Evolutionary conservation across 2,329 filamentous ascomycete genomes (phyloP).

Genomic region (Chrysoporthe austroafricana): DNA sequence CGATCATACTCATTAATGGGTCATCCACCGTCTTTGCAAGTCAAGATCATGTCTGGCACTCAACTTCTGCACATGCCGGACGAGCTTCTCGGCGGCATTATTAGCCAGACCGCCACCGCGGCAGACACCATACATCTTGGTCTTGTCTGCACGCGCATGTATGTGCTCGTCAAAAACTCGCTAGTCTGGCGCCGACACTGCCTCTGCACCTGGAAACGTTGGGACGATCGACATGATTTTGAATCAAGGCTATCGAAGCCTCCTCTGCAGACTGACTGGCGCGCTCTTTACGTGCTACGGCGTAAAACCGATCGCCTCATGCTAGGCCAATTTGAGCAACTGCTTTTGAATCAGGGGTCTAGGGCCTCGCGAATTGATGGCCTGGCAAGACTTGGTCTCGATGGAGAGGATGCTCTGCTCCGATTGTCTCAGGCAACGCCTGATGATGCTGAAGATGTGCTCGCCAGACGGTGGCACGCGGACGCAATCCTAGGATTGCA

Average conservation of each 20-base stretch:
- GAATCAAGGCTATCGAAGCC: conserved; percentile 43
- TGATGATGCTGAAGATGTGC: conserved; percentile 58
- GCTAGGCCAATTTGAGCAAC: conserved; percentile 49
- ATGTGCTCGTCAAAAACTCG: conserved; percentile 55
- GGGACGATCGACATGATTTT: conserved; percentile 54
- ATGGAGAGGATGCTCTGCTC: conserved; percentile 64
- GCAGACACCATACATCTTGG: conserved; percentile 47
- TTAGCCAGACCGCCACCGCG: conserved; percentile 43
- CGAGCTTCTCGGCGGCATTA: conserved; percentile 64
- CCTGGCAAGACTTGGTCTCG: conserved; percentile 60
- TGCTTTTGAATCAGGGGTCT: conserved; percentile 57
- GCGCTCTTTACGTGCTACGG: conserved; percentile 47
- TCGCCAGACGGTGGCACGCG: conserved; percentile 64
- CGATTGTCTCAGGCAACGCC: conserved; percentile 48
- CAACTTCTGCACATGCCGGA: conserved; percentile 51
- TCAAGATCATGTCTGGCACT: not conserved
- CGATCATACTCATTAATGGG: too few relatives aligned
- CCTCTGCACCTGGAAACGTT: conserved; percentile 54
- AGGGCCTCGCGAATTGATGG: conserved; percentile 59
- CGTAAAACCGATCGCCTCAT: conserved; percentile 43
- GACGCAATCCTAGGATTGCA: conserved; percentile 60
- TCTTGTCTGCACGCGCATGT: conserved; percentile 53
- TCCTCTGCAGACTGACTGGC: conserved; percentile 57
- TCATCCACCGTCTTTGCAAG: not conserved
- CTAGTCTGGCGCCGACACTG: conserved; percentile 66